Percentiles rank a stretch among this genome's conserved stretches.
These are phyloP conservation scores for Phialophora verrucosa DNA, from an alignment of 2,329 filamentous ascomycete species.

Conservation along the genomic window DNA sequence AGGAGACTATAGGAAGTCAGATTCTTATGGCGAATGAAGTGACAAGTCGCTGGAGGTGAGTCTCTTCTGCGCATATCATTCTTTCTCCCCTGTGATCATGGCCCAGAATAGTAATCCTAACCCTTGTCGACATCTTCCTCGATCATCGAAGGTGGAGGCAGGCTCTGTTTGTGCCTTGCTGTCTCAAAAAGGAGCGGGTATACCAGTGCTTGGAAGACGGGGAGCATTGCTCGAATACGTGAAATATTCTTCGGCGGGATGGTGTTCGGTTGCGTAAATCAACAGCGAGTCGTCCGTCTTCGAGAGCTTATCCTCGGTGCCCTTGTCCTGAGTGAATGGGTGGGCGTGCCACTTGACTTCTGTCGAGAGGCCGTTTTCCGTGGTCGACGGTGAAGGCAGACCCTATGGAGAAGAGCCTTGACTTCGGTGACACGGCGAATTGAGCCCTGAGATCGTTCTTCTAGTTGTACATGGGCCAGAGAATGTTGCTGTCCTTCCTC, in stretches of 20 bases:
- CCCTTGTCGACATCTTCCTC: neutral
- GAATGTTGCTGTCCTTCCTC: slow-evolving; percentile 28
- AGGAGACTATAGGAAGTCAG: neutral
- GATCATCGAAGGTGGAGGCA: slow-evolving; percentile 14
- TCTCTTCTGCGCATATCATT: neutral
- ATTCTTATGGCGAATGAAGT: neutral
- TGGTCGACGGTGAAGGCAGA: slow-evolving; percentile 28
- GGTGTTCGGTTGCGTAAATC: slow-evolving; percentile 17
- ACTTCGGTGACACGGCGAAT: slow-evolving; percentile 27
- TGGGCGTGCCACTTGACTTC: slow-evolving; percentile 7
- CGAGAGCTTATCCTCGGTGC: neutral
- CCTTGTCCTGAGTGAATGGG: slow-evolving; percentile 14
- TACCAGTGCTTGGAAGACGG: slow-evolving; percentile 13
- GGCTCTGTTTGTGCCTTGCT: slow-evolving; percentile 20
- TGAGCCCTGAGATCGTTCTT: slow-evolving; percentile 31
- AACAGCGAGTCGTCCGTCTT: neutral
- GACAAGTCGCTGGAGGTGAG: neutral
- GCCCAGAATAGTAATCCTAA: neutral
- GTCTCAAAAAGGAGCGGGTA: slow-evolving; percentile 8
- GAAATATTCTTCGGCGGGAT: slow-evolving; percentile 17
- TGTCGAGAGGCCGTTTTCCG: slow-evolving; percentile 28
- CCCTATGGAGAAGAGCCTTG: slow-evolving; percentile 31
- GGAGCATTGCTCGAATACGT: slow-evolving; percentile 18
- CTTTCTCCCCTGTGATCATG: neutral
- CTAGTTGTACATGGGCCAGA: slow-evolving; percentile 31